phyloP scores from a whole-genome alignment of 257 asterid genomes.

The Salvia rosmarinus region DNA sequence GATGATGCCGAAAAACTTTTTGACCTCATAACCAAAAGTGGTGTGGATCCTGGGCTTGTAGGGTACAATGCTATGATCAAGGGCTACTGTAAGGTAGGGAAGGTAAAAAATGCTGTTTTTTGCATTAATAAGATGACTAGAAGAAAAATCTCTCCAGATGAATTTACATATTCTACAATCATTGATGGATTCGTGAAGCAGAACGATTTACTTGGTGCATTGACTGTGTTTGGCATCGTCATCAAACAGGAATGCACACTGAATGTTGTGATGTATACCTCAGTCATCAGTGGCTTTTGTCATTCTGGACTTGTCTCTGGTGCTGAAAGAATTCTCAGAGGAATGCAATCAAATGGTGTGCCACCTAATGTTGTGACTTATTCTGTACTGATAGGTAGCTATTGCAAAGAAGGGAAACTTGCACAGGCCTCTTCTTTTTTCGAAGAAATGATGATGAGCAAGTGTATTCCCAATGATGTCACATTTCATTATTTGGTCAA shows the following conservation, averaged over 20 bases:
- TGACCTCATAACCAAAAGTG: slow-evolving; percentile 48
- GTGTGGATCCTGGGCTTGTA: slow-evolving; percentile 71
- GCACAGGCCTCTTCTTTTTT: slow-evolving; percentile 64
- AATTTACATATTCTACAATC: slow-evolving; percentile 75
- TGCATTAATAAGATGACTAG: slow-evolving; percentile 59
- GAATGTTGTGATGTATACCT: slow-evolving; percentile 72
- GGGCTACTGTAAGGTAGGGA: slow-evolving; percentile 80
- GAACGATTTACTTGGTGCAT: slow-evolving; percentile 60
- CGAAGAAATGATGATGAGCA: slow-evolving; percentile 72
- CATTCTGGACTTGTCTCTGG: slow-evolving; percentile 49
- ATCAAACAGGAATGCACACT: slow-evolving; percentile 50
- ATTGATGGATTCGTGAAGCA: slow-evolving; percentile 86
- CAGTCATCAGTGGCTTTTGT: slow-evolving; percentile 78
- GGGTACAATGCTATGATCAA: slow-evolving; percentile 88
- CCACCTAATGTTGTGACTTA: slow-evolving; percentile 89
- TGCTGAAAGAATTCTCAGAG: slow-evolving; percentile 62
- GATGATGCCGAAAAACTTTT: slow-evolving; percentile 70
- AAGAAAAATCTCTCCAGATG: slow-evolving; percentile 62
- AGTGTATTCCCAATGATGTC: slow-evolving; percentile 76
- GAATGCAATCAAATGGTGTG: slow-evolving; percentile 56
- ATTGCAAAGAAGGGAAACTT: slow-evolving; percentile 70
- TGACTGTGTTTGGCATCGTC: slow-evolving; percentile 57
- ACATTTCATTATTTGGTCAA: slow-evolving; percentile 78
- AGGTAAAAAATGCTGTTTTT: slow-evolving; percentile 67
- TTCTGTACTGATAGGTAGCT: slow-evolving; percentile 69